These are phyloP conservation scores for Nannizziopsis arthrosporioides DNA, from an alignment of 2,329 filamentous ascomycete genomes.

Conservation along the genomic window DNA sequence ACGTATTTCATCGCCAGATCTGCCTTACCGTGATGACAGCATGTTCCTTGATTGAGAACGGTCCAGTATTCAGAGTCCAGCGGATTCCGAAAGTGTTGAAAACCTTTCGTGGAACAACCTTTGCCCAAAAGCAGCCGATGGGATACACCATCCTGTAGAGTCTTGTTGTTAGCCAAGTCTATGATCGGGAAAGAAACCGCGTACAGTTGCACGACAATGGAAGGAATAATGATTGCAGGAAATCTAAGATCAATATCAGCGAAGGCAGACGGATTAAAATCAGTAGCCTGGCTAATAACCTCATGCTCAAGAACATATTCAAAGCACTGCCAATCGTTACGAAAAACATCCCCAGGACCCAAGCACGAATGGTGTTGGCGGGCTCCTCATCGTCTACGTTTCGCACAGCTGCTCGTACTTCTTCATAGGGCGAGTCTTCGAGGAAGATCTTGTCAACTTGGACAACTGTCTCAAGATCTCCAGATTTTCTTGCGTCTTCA, in stretches of 20 bases:
- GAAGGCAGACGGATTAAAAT: too few relatives aligned
- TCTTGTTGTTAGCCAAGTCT: background rate
- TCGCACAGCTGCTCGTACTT: slow-evolving; percentile 50
- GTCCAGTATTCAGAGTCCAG: slow-evolving; percentile 34
- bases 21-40: slow-evolving; percentile 37
- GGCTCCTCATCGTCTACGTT: slow-evolving; percentile 49
- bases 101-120: slow-evolving; percentile 27
- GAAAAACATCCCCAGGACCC: slow-evolving; percentile 47
- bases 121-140: slow-evolving; percentile 32
- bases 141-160: slow-evolving; percentile 46
- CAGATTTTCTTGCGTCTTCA: slow-evolving; percentile 42
- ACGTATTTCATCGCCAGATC: slow-evolving; percentile 46
- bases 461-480: slow-evolving; percentile 47
- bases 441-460: slow-evolving; percentile 47
- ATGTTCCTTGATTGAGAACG: slow-evolving; percentile 40
- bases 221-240: slow-evolving; percentile 48
- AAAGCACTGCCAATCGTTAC: slow-evolving; percentile 47
- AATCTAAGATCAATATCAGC: slow-evolving; percentile 13
- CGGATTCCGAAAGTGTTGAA: slow-evolving; percentile 30
- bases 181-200: slow-evolving; percentile 40
- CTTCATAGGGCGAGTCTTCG: slow-evolving; percentile 53
- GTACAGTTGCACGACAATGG: slow-evolving; percentile 37
- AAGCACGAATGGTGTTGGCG: slow-evolving; percentile 50
- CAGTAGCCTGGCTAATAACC: slow-evolving; percentile 26
- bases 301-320: slow-evolving; percentile 44